Evolutionary conservation across 352 stramenopile species (phyloP).

Genomic region (Phytopythium delawarense): DNA sequence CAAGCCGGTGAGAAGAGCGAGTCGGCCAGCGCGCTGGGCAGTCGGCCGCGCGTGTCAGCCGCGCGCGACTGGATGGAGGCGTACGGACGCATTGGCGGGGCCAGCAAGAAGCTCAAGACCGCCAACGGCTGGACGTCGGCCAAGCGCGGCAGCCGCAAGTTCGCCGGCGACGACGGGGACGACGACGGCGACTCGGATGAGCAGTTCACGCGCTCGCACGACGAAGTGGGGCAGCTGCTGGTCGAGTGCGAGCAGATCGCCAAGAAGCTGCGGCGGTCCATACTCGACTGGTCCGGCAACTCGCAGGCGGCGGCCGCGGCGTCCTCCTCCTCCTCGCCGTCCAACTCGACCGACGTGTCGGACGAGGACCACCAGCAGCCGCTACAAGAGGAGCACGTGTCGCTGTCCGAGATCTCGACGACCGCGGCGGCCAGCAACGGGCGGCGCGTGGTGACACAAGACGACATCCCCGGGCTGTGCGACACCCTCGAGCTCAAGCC

Average conservation of each 20-base stretch:
- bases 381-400: constrained; percentile 45
- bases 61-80: constrained; percentile 58
- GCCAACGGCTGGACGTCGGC: constrained; percentile 12
- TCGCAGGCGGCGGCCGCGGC: constrained; percentile 19
- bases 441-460: constrained; percentile 54
- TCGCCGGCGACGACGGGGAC: constrained; percentile 11
- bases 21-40: background rate
- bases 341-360: constrained; percentile 20
- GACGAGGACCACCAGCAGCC: constrained; percentile 32
- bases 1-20: background rate
- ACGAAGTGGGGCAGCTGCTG: constrained; percentile 66
- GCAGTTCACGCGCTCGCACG: constrained; percentile 51
- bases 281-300: constrained; percentile 54
- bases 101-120: constrained; percentile 22
- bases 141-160: constrained; percentile 8
- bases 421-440: constrained; percentile 10
- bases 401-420: constrained; percentile 41
- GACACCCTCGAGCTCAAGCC: constrained; percentile 70
- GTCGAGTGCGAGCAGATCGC: constrained; percentile 62
- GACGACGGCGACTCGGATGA: constrained; percentile 38
- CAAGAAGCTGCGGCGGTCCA: constrained; percentile 51
- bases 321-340: constrained; percentile 7
- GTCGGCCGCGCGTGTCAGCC: constrained; percentile 14
- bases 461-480: constrained; percentile 70
- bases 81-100: constrained; percentile 25